Conservation (phyloP, 1,284 basidiomycete species). For the Cryptococcus amylolentus region DNA sequence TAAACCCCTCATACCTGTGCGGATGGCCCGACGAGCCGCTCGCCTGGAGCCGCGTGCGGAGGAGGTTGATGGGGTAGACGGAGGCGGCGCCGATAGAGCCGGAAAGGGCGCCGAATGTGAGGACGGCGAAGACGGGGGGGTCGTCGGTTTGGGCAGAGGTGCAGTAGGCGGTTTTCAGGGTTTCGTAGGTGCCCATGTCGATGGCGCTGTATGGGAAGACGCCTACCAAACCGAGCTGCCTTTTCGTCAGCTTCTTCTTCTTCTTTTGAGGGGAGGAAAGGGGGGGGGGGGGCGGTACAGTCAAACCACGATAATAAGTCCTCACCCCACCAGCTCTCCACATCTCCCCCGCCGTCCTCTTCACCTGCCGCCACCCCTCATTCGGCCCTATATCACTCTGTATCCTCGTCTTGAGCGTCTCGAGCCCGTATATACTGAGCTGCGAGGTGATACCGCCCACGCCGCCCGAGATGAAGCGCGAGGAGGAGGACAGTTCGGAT, state of each 20-base stretch:
- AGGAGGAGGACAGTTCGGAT: constrained; percentile 82
- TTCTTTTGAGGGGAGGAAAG: constrained; percentile 17
- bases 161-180: constrained; percentile 77
- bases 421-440: constrained; percentile 57
- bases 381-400: constrained; percentile 68
- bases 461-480: constrained; percentile 91
- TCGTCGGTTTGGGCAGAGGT: constrained; percentile 76
- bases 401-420: constrained; percentile 74
- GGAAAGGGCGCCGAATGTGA: constrained; percentile 83
- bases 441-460: constrained; percentile 93
- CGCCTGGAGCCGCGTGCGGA: constrained; percentile 91
- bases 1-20: constrained; percentile 77
- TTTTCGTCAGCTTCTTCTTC: constrained; percentile 4
- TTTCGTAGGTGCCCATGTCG: constrained; percentile 93
- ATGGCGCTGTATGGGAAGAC: constrained; percentile 88
- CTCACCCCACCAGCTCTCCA: constrained; percentile 71
- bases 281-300: constrained; percentile 62
- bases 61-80: constrained; percentile 86
- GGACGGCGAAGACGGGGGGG: constrained; percentile 72
- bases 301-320: constrained; percentile 87
- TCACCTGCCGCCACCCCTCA: constrained; percentile 60
- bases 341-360: constrained; percentile 64
- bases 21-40: constrained; percentile 91
- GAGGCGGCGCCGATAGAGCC: constrained; percentile 87
- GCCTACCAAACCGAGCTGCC: constrained; percentile 77